Evolutionary conservation across 768 basidiomycete genomes (phyloP).

Genomic region (Lentinus brumalis): DNA sequence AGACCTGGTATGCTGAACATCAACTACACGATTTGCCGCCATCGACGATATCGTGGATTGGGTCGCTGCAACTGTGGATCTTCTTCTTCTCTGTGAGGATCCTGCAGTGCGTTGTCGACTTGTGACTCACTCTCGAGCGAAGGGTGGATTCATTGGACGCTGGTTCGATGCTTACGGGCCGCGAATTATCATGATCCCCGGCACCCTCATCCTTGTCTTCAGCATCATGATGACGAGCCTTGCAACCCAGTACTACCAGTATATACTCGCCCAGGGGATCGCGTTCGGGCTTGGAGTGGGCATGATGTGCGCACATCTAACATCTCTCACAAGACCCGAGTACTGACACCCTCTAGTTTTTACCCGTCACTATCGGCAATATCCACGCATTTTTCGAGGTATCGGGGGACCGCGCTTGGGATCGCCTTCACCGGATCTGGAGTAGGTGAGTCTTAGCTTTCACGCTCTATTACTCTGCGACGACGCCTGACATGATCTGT

Average conservation of each 20-base stretch:
- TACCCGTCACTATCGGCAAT: slow-evolving; percentile 69
- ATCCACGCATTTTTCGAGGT: slow-evolving; percentile 62
- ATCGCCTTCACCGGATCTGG: slow-evolving; percentile 70
- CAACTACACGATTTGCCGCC: slow-evolving; percentile 54
- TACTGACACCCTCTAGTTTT: slow-evolving; percentile 44
- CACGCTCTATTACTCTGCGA: not conserved
- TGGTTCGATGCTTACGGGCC: slow-evolving; percentile 64
- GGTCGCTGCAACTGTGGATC: slow-evolving; percentile 65
- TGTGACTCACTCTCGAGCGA: not conserved
- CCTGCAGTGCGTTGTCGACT: not conserved
- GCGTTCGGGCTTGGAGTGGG: slow-evolving; percentile 67
- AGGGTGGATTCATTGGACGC: slow-evolving; percentile 67
- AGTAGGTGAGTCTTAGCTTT: slow-evolving; percentile 39
- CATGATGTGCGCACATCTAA: slow-evolving; percentile 49
- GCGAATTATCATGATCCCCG: slow-evolving; percentile 48
- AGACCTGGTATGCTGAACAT: slow-evolving; percentile 65
- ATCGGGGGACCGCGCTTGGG: slow-evolving; percentile 71
- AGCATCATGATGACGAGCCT: slow-evolving; percentile 64
- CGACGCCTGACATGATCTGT: not conserved
- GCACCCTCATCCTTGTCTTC: slow-evolving; percentile 49
- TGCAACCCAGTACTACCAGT: slow-evolving; percentile 57
- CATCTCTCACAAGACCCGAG: slow-evolving; percentile 2
- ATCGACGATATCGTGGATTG: slow-evolving; percentile 69
- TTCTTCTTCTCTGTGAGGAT: slow-evolving; percentile 68
- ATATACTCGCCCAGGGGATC: slow-evolving; percentile 61